These are phyloP conservation scores for Agapanthus africanus DNA, from an alignment of 106 monocot species.

Conservation along the genomic window DNA sequence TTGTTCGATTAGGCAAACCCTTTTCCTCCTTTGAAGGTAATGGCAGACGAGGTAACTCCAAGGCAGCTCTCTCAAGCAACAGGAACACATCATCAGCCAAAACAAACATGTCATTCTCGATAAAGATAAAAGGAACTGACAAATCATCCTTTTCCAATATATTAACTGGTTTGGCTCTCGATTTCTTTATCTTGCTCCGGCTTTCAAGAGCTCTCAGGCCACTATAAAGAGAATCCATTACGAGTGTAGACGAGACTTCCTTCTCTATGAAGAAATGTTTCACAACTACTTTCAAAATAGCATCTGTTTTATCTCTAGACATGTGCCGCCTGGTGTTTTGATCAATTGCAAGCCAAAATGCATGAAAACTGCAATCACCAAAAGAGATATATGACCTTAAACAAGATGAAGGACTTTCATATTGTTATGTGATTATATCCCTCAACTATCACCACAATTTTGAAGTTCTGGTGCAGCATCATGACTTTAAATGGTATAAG, in stretches of 20 bases:
- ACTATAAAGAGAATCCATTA: slow-evolving; percentile 96
- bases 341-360: slow-evolving; percentile 76
- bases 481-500: no score
- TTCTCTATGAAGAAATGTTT: slow-evolving; percentile 94
- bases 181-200: slow-evolving; percentile 57
- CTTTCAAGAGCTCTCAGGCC: slow-evolving; percentile 74
- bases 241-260: slow-evolving; percentile 92
- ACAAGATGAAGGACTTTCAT: no score
- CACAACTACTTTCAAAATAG: slow-evolving; percentile 69
- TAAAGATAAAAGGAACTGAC: slow-evolving; percentile 44
- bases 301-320: slow-evolving; percentile 69
- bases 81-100: slow-evolving; percentile 79
- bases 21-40: slow-evolving; percentile 85
- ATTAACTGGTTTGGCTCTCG: no score
- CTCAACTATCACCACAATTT: no score
- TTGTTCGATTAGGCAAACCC: slow-evolving; percentile 57
- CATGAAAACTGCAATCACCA: slow-evolving; percentile 54
- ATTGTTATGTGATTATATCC: no score
- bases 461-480: no score
- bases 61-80: slow-evolving; percentile 62
- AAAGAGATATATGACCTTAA: slow-evolving; percentile 4
- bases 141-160: slow-evolving; percentile 37
- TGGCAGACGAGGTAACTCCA: slow-evolving; percentile 49
- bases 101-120: slow-evolving; percentile 83
- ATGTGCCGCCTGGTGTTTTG: slow-evolving; percentile 37